These are phyloP conservation scores for Helotiales sp. DNA, from an alignment of 2,329 filamentous ascomycete species.

Conservation along the genomic window DNA sequence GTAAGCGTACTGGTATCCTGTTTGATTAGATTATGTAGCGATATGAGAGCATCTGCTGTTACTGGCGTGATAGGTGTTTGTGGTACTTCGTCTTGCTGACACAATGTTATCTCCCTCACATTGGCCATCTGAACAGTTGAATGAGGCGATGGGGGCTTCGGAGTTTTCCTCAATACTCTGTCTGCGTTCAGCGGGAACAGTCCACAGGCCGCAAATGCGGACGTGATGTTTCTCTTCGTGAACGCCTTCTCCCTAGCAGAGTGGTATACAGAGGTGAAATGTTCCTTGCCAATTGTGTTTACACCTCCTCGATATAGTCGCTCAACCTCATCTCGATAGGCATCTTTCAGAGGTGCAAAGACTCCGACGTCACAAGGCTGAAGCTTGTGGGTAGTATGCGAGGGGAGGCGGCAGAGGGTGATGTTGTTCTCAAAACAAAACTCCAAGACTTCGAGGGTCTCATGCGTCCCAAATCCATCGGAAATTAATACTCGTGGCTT, in stretches of 20 bases:
- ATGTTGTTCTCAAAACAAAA: constrained; percentile 41
- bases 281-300: constrained; percentile 34
- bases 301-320: constrained; percentile 33
- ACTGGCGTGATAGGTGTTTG: constrained; percentile 26
- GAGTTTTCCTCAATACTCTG: neutral
- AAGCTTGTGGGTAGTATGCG: constrained; percentile 36
- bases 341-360: constrained; percentile 36
- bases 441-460: constrained; percentile 42
- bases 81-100: constrained; percentile 9
- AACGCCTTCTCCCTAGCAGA: constrained; percentile 30
- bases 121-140: neutral
- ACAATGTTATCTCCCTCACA: neutral
- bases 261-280: constrained; percentile 34
- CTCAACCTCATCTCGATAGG: constrained; percentile 38
- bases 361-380: constrained; percentile 38
- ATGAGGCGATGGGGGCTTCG: neutral
- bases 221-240: constrained; percentile 15
- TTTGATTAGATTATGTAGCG: constrained; percentile 35
- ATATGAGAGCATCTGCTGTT: constrained; percentile 27
- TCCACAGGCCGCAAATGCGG: constrained; percentile 27
- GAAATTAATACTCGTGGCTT: constrained; percentile 44
- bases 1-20: constrained; percentile 32
- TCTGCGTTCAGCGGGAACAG: constrained; percentile 4
- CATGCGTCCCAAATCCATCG: constrained; percentile 45
- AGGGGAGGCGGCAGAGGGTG: constrained; percentile 32